These are phyloP conservation scores for Cutaneotrichosporon cutaneum DNA, from an alignment of 1,284 basidiomycete species.

Conservation along the genomic window DNA sequence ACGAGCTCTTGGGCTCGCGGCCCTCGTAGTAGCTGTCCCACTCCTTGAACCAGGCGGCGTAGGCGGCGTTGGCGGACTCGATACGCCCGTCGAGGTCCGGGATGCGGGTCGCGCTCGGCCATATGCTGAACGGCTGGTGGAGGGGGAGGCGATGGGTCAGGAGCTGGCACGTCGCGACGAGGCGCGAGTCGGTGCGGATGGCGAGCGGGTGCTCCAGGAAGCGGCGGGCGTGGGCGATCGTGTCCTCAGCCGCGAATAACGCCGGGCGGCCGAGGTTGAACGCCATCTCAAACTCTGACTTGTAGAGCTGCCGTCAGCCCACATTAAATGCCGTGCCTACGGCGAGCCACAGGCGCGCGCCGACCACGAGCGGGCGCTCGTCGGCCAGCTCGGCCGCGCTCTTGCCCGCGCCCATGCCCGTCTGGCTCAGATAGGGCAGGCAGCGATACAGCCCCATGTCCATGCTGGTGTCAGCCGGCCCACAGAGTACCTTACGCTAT, in stretches of 20 bases:
- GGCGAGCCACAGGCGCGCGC: constrained; percentile 80
- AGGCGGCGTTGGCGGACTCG: constrained; percentile 37
- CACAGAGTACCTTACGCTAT: constrained; percentile 60
- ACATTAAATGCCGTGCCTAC: constrained; percentile 23
- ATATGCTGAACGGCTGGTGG: constrained; percentile 42
- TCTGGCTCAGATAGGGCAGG: constrained; percentile 71
- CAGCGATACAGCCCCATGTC: constrained; percentile 85
- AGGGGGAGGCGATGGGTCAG: constrained; percentile 39
- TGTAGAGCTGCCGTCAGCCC: constrained; percentile 59
- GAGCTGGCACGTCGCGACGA: constrained; percentile 70
- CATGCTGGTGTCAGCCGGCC: constrained; percentile 53
- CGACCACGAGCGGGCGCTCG: constrained; percentile 73
- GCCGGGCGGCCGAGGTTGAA: constrained; percentile 71
- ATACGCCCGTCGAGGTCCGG: constrained; percentile 46
- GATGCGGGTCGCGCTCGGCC: constrained; percentile 30
- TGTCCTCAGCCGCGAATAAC: constrained; percentile 81
- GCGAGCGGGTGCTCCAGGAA: constrained; percentile 79
- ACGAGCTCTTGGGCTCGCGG: constrained; percentile 14
- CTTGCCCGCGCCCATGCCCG: constrained; percentile 67
- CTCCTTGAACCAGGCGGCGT: constrained; percentile 44
- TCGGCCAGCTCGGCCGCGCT: constrained; percentile 57
- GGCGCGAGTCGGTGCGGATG: constrained; percentile 83
- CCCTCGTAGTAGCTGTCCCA: constrained; percentile 44
- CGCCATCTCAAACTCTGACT: constrained; percentile 69
- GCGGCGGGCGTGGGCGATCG: constrained; percentile 70